Evolutionary conservation across 176 grass and related monocot genomes (phyloP), one percentile per base, ranked within the genome.

Genomic region (Oryza meridionalis): DNA sequence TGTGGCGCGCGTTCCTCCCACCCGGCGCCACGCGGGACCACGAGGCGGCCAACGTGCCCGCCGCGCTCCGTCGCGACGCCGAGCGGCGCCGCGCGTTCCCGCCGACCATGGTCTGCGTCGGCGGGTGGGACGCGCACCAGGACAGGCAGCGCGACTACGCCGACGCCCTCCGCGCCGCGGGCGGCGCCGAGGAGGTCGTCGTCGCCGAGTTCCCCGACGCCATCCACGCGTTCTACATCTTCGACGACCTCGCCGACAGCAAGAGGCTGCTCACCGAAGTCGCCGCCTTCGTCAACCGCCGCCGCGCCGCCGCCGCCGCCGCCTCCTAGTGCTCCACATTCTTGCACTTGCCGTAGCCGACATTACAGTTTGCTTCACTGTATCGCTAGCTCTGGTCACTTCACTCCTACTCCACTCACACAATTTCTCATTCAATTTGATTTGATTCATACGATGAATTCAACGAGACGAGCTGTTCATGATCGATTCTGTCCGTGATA

Each of bases 1-100:
- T 91, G 86, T 88, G 88, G 88, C 55, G 75, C 62, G 80, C 88
- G 76, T 93, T 90, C 72, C 75, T 93, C 9, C 85, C 88, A 3
- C 58, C 50, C 16, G 84, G 88, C 7, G 79, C 86, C 14, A 78
- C 89, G 82, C 50, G 73, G 80, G 86, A 94, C 86, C 92, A 88
- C 77, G 85, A 88, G 22, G 75, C 82, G 6, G 85, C 88, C 53
- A 84, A 91, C 72, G 78, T 91, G 71, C 88, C 81, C 3, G 67
- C 35, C 19, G 74, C 70, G 24, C 7, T 90, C 82, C 61, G 7
- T 32, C 62, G 47, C 61, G 67, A 24, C 37, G 64, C 73, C 3
- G 29, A 19, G 27, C 31, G 4, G 53, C 74, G 72, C 61, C 71
- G 70, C 22, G 65, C 59, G 55, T 90, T 93, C 81, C 91, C 88